Evolutionary conservation across 441 rosid genomes (phyloP).

Genomic region (Francoa sonchifolia): DNA sequence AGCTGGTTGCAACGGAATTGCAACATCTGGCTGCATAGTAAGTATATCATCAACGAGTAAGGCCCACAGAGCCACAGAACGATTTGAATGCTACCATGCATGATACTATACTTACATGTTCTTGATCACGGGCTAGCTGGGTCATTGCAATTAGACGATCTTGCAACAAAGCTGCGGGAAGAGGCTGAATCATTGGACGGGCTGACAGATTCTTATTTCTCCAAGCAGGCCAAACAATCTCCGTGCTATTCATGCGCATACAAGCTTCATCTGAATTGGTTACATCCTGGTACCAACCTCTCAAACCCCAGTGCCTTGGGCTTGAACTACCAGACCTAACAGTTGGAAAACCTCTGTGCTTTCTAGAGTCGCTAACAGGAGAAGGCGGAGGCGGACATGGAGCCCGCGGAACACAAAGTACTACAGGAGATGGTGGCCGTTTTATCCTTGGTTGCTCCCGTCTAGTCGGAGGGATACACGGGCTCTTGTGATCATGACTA

Average conservation of each 20-base stretch:
- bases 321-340: conserved; percentile 99
- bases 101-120: conserved; percentile 53
- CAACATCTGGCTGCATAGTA: conserved; percentile 74
- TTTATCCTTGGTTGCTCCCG: conserved; percentile 78
- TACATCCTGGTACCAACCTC: conserved; percentile 77
- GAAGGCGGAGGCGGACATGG: conserved; percentile 95
- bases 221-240: conserved; percentile 96
- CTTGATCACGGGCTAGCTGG: conserved; percentile 86
- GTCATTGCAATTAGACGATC: conserved; percentile 83
- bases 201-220: conserved; percentile 73
- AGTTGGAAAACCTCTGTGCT: conserved; percentile 80
- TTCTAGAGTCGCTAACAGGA: conserved; percentile 77
- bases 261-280: conserved; percentile 62
- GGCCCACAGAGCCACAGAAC: conserved; percentile 7
- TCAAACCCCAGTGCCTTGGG: conserved; percentile 95
- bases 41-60: conserved; percentile 17
- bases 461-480: conserved; percentile 66
- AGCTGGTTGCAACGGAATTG: conserved; percentile 69
- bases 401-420: conserved; percentile 90
- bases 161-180: conserved; percentile 72
- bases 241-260: conserved; percentile 57
- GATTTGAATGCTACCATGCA: conserved; percentile 11
- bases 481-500: conserved; percentile 60
- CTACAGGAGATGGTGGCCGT: conserved; percentile 96
- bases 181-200: conserved; percentile 76